Base-by-base conservation (phyloP, 768 basidiomycete genomes). In the Mycena rosella region DNA sequence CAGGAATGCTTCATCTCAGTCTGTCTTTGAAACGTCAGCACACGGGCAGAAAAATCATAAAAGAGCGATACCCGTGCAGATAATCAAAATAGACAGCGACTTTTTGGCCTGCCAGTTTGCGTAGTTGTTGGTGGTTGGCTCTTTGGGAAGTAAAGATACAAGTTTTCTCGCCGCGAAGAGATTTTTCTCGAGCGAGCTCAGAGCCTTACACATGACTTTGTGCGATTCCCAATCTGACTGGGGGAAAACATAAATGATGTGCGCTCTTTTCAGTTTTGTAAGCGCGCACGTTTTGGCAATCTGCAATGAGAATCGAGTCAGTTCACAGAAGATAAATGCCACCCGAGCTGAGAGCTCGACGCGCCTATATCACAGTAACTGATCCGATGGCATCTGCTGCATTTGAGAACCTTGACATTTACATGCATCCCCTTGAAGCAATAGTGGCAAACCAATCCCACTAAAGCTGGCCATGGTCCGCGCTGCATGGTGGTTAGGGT, bases 181-280 rank as follows among this genome's bases (percentile, higher is more conserved):
- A 59, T 53, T 65, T 44, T 58, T 52, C 49, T 65, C 64, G 64
- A 65, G 47, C 42, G 48, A 42, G 57, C 42, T 59, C 29, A 65
- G 55, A 29, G 49, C 57, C 42, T 65, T 65, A 18, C 56, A 65
- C 57, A 65, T 58, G 38, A 17, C 11, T 53, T 59, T 65, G 57
- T 58, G 63, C n/a, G 11, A 8, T 45, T 58, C 5, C 64, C 56
- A 53, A 36, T 53, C 52, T 7, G 52, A 4, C 52, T 53, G 52
- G n/a, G 14, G 13, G 9, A 53, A 32, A 22, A 20, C 17, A 34
- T 34, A 7, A 53, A 13, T 5, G 13, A 15, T 3, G 29, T 20
- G 49, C 15, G 14, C 11, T 51, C 27, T 53, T 30, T 36, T 53
- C 52, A 51, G 49, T 44, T 40, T 40, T 40, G 14, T 20, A 32